Conservation (phyloP, 129 eudicot species). For the Deinandra increscens region DNA sequence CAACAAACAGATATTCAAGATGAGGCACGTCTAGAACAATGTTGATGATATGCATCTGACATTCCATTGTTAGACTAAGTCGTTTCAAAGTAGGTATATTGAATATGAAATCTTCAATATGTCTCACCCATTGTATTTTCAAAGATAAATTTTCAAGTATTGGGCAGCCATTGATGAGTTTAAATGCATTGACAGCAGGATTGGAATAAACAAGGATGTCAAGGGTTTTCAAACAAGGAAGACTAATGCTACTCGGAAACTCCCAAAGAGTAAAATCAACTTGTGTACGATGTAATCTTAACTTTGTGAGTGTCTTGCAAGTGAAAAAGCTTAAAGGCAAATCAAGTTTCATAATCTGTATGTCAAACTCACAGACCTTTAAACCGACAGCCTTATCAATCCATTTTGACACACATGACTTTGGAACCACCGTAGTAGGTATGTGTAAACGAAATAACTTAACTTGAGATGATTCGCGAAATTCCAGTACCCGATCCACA, state of each 20-base stretch:
- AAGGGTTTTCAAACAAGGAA: constrained; percentile 20
- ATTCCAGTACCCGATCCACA: constrained; percentile 9
- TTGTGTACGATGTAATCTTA: background rate
- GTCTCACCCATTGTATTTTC: too few relatives aligned
- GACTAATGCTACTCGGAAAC: background rate
- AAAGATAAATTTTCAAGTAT: constrained; percentile 16
- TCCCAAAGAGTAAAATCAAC: background rate
- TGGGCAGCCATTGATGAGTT: background rate
- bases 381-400: constrained; percentile 1
- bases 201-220: background rate
- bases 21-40: too few relatives aligned
- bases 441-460: background rate
- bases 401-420: constrained; percentile 16
- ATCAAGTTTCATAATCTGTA: background rate
- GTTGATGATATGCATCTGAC: too few relatives aligned
- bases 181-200: background rate
- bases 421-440: background rate
- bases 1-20: too few relatives aligned
- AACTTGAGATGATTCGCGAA: constrained; percentile 1
- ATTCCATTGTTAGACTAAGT: too few relatives aligned
- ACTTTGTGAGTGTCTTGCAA: constrained; percentile 22
- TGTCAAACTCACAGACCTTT: constrained; percentile 7
- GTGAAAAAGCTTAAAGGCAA: constrained; percentile 20
- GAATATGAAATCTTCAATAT: too few relatives aligned
- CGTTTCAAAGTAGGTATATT: too few relatives aligned